These are phyloP conservation scores for Voacanga thouarsii DNA, from an alignment of 257 asterid species.

Conservation along the genomic window DNA sequence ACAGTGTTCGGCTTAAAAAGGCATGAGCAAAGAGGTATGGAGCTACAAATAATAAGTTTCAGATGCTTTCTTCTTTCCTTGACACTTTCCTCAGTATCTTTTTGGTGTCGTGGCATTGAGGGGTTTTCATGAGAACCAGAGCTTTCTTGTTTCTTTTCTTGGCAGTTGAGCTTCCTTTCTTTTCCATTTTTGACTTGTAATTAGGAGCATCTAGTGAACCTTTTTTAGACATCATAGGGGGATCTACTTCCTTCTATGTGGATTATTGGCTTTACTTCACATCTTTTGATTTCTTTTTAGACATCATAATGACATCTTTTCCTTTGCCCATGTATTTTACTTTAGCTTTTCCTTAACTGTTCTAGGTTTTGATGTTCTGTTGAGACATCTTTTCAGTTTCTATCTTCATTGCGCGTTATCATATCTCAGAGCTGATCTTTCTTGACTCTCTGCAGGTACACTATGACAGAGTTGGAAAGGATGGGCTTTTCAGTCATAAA, in stretches of 20 bases:
- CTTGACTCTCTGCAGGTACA: constrained; percentile 58
- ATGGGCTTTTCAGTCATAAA: constrained; percentile 82
- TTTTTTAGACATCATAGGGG: background rate
- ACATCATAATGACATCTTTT: background rate
- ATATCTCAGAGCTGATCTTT: constrained; percentile 14
- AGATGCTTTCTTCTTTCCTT: background rate
- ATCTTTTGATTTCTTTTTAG: background rate
- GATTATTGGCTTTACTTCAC: background rate
- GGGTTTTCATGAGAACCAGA: background rate
- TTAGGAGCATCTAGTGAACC: background rate
- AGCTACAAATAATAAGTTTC: background rate
- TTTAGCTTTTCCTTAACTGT: background rate
- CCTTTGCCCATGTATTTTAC: background rate
- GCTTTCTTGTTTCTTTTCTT: background rate
- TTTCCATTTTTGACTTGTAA: background rate
- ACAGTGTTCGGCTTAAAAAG: background rate
- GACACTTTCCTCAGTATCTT: background rate
- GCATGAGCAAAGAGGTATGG: background rate
- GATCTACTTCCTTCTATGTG: background rate
- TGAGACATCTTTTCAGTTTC: background rate
- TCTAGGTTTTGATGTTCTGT: background rate
- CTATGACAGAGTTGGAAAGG: constrained; percentile 84
- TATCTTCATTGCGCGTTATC: background rate
- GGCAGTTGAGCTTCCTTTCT: background rate
- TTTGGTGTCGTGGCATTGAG: background rate